Conservation (phyloP, 768 basidiomycete species). For the Cystobasidium tubakii region DNA sequence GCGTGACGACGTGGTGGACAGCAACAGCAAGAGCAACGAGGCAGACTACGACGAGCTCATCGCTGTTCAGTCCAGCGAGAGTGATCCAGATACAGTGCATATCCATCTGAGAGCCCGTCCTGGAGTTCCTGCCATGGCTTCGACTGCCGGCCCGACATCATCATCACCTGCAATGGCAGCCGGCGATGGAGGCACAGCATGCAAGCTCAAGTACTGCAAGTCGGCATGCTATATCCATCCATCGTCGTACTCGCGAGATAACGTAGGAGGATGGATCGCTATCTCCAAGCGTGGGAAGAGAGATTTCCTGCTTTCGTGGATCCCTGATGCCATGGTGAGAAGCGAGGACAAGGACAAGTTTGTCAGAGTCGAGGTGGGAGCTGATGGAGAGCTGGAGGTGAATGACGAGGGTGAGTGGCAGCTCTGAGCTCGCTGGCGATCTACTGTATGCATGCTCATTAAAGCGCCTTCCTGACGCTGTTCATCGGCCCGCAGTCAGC, state of each 20-base stretch:
- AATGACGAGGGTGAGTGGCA: slow-evolving; percentile 17
- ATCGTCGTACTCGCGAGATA: slow-evolving; percentile 81
- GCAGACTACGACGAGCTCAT: slow-evolving; percentile 10
- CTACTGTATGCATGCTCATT: slow-evolving; percentile 33
- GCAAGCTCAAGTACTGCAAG: slow-evolving; percentile 8
- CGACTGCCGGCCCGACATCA: neutral
- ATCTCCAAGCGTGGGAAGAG: slow-evolving; percentile 71
- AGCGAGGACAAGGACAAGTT: slow-evolving; percentile 62
- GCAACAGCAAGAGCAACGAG: neutral
- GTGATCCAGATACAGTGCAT: slow-evolving; percentile 18
- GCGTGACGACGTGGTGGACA: neutral
- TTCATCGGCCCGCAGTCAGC: neutral
- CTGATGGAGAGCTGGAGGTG: slow-evolving; percentile 57
- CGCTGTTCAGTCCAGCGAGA: slow-evolving; percentile 29
- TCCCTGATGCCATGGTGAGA: slow-evolving; percentile 76
- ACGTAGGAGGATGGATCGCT: slow-evolving; percentile 86
- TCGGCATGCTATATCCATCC: slow-evolving; percentile 69
- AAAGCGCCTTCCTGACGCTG: neutral
- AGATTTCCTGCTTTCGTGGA: slow-evolving; percentile 81
- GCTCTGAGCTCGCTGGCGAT: slow-evolving; percentile 5
- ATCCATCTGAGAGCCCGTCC: slow-evolving; percentile 1
- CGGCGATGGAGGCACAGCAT: neutral
- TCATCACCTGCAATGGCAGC: too few species aligned
- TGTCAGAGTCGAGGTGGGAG: slow-evolving; percentile 65
- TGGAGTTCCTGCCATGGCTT: slow-evolving; percentile 9